Base-by-base conservation (phyloP, 169 alveolate species). In the Babesia ovis region DNA sequence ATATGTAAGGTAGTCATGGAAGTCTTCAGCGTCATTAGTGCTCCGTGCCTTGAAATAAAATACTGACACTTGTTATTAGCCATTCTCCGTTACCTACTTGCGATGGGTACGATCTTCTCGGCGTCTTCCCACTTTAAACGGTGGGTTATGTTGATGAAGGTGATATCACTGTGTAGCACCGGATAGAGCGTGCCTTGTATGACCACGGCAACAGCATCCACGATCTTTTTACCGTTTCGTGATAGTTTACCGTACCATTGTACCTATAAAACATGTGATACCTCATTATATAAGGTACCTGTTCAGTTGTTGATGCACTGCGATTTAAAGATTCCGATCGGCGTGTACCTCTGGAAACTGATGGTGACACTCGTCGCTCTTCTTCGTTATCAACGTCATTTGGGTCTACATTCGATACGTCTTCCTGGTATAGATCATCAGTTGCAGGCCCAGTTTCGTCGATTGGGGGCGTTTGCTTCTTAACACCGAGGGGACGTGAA, bases 61-160 rank as follows among this genome's bases (percentile, higher is more conserved):
- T 27, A 72, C 85, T 74, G n/a, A 45, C 1, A 23, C 46, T 69
- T 11, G 5, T n/a, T 0, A 54, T 55, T 6, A 37, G 9, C 37
- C 29, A 20, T 1, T 12, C 12, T 51, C n/a, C 18, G 25, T 37
- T 0, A 8, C 79, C 3, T 1, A 72, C 83, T 64, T 61, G 89
- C 84, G 29, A 72, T 25, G 0, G 84, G 89, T n/a, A 31, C 54
- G 37, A 20, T 53, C 34, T 81, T 72, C 23, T 68, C 61, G n/a
- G 73, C 85, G n/a, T 81, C 85, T 34, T 81, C 89, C 72, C 72
- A 51, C 54, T 70, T 81, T 14, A 66, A 80, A 2, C 89, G 58
- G 35, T 81, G 89, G 64, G 89, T 81, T 20, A 81, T 81, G 60
- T 81, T 72, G 42, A 81, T 64, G 8, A 25, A 43, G 22, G 58